Percentiles rank a stretch among this genome's conserved stretches.
Evolutionary conservation across 805 yeast species (phyloP).

Genomic region (Starmerella floris): DNA sequence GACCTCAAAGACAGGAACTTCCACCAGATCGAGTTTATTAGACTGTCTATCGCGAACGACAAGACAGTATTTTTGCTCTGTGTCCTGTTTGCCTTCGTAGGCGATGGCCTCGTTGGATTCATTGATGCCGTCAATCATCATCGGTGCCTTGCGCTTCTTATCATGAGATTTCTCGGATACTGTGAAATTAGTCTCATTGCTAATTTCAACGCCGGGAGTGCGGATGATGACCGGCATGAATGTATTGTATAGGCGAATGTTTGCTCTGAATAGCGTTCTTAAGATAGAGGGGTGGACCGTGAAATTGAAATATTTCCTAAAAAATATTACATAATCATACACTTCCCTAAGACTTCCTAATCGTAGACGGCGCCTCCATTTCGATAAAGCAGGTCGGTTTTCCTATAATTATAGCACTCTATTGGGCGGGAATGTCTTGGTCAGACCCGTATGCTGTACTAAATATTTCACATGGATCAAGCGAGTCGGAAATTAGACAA

Average conservation of each 20-base stretch:
- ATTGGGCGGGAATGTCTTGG: constrained; percentile 2
- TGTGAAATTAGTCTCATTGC: constrained; percentile 48
- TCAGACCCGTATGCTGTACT: constrained; percentile 42
- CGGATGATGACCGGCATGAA: constrained; percentile 49
- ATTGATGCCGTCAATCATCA: constrained; percentile 56
- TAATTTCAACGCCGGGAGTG: constrained; percentile 57
- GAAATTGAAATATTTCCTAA: no score
- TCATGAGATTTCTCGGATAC: constrained; percentile 35
- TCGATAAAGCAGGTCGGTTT: no score
- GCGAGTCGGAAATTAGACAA: constrained; percentile 35
- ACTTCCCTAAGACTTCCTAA: no score
- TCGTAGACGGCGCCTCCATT: no score
- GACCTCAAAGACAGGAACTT: constrained; percentile 49
- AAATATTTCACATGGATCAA: constrained; percentile 32
- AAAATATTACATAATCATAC: no score
- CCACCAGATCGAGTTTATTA: constrained; percentile 49
- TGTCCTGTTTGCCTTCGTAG: constrained; percentile 44
- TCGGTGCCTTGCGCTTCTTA: constrained; percentile 20
- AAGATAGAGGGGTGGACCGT: no score
- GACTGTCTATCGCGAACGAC: constrained; percentile 66
- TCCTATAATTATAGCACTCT: no score
- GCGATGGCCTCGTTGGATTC: constrained; percentile 43
- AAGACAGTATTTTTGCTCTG: constrained; percentile 44
- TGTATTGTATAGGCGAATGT: no score
- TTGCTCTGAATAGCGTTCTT: no score